A percentile compares a stretch with the other conserved stretches of the same genome.
These are phyloP conservation scores for Pythium phragmiticola DNA, from an alignment of 352 stramenopile genomes.

Conservation along the genomic window DNA sequence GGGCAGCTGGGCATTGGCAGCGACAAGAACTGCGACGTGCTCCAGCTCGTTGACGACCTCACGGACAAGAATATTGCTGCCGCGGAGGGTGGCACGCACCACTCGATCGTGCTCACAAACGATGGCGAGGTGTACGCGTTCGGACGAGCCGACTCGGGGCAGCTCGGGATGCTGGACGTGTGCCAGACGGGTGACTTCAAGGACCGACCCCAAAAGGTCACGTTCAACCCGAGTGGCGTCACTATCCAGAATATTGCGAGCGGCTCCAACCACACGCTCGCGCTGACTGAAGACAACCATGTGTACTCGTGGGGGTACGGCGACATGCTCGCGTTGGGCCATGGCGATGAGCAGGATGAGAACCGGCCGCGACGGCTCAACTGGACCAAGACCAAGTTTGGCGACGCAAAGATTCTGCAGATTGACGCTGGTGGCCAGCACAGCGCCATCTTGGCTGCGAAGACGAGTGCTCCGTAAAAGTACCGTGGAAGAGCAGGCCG, in stretches of 20 bases:
- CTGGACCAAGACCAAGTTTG: slow-evolving; percentile 72
- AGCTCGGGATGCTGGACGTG: slow-evolving; percentile 86
- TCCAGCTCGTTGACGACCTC: slow-evolving; percentile 77
- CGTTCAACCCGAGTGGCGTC: slow-evolving; percentile 37
- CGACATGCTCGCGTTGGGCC: slow-evolving; percentile 90
- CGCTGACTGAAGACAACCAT: slow-evolving; percentile 66
- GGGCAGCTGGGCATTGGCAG: slow-evolving; percentile 95
- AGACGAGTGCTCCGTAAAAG: slow-evolving; percentile 5
- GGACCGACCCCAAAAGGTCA: slow-evolving; percentile 74
- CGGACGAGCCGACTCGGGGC: slow-evolving; percentile 92
- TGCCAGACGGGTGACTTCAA: slow-evolving; percentile 79
- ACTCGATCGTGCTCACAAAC: slow-evolving; percentile 91
- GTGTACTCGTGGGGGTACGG: slow-evolving; percentile 92
- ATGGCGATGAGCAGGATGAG: slow-evolving; percentile 84
- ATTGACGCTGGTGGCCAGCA: slow-evolving; percentile 89
- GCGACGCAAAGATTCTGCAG: slow-evolving; percentile 59
- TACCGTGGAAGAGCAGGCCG: neutral
- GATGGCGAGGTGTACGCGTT: slow-evolving; percentile 90
- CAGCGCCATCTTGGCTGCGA: slow-evolving; percentile 64
- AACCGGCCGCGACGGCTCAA: slow-evolving; percentile 58
- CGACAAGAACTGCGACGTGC: slow-evolving; percentile 61
- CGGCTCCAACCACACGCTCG: slow-evolving; percentile 89
- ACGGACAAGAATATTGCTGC: slow-evolving; percentile 56
- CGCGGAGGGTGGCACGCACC: slow-evolving; percentile 91
- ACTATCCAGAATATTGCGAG: slow-evolving; percentile 53